These are phyloP conservation scores for Candida glucosophila DNA, from an alignment of 1,139 yeast genomes.

Conservation along the genomic window DNA sequence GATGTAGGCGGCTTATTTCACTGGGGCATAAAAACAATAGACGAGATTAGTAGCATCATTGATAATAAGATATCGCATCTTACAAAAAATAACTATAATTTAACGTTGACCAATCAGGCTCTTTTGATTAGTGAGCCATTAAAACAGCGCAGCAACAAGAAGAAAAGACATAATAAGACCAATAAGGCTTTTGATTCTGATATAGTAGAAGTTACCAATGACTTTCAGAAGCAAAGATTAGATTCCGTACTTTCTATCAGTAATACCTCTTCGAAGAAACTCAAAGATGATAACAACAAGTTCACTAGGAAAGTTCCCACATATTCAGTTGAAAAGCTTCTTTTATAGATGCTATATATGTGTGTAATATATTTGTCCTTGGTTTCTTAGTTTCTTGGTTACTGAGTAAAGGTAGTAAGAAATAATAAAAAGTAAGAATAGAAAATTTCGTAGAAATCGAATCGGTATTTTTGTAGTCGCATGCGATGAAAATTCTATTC, in stretches of 20 bases:
- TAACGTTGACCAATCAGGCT: slow-evolving; percentile 49
- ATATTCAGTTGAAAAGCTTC: slow-evolving; percentile 45
- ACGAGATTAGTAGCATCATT: slow-evolving; percentile 35
- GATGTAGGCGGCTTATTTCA: slow-evolving; percentile 70
- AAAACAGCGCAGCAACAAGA: slow-evolving; percentile 13
- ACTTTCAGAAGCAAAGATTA: slow-evolving; percentile 21
- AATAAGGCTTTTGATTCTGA: slow-evolving; percentile 3
- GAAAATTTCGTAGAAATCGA: too few relatives aligned
- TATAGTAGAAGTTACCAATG: slow-evolving; percentile 13
- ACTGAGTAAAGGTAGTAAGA: too few relatives aligned
- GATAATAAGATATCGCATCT: slow-evolving; percentile 42
- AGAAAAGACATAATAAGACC: slow-evolving; percentile 7
- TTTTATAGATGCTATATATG: too few relatives aligned
- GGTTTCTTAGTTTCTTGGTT: too few relatives aligned
- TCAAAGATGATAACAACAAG: slow-evolving; percentile 21
- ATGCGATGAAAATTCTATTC: too few relatives aligned
- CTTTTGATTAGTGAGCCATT: slow-evolving; percentile 18
- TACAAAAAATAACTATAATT: slow-evolving; percentile 42
- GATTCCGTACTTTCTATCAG: slow-evolving; percentile 32
- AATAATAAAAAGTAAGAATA: too few relatives aligned
- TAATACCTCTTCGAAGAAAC: slow-evolving; percentile 20
- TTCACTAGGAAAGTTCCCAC: slow-evolving; percentile 35
- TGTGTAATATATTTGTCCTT: too few relatives aligned
- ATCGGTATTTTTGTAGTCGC: too few relatives aligned
- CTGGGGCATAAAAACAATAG: slow-evolving; percentile 44